Evolutionary conservation across 257 asterid species (phyloP).

Genomic region (Fraxinus americana): DNA sequence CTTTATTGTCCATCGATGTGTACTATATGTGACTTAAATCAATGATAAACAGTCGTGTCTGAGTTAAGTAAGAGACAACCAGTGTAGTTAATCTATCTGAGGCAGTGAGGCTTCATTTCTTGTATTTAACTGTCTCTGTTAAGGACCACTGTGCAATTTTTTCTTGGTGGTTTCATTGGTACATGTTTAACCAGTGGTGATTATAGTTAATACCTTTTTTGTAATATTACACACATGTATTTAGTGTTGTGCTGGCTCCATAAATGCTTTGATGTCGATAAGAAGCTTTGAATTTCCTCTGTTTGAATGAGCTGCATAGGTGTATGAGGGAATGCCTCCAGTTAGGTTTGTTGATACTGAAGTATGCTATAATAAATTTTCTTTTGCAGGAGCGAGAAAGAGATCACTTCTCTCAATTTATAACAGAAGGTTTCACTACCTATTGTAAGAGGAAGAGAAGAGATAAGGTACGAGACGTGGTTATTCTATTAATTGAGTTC

Average conservation of each 20-base stretch:
- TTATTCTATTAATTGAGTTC: neutral
- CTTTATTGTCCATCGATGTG: neutral
- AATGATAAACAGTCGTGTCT: neutral
- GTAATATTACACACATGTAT: neutral
- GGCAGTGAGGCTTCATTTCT: neutral
- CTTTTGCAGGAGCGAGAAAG: slow-evolving; percentile 83
- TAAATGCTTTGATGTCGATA: neutral
- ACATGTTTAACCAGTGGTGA: neutral
- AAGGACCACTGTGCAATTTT: neutral
- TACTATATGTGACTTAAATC: neutral
- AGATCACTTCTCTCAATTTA: slow-evolving; percentile 93
- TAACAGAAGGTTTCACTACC: slow-evolving; percentile 96
- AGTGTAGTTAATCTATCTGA: neutral
- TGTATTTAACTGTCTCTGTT: neutral
- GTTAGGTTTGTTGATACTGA: slow-evolving; percentile 8
- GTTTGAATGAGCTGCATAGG: neutral
- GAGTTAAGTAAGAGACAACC: neutral
- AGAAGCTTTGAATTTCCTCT: neutral
- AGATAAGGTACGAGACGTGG: slow-evolving; percentile 62
- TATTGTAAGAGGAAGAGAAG: slow-evolving; percentile 98
- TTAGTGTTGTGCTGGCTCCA: neutral
- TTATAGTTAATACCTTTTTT: neutral
- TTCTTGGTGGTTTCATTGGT: neutral
- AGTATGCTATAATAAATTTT: neutral
- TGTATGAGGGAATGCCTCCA: neutral